Evolutionary conservation across 306 rosid species (phyloP), one percentile per base, ranked within the genome.

Genomic region (Dalbergia cultrata): DNA sequence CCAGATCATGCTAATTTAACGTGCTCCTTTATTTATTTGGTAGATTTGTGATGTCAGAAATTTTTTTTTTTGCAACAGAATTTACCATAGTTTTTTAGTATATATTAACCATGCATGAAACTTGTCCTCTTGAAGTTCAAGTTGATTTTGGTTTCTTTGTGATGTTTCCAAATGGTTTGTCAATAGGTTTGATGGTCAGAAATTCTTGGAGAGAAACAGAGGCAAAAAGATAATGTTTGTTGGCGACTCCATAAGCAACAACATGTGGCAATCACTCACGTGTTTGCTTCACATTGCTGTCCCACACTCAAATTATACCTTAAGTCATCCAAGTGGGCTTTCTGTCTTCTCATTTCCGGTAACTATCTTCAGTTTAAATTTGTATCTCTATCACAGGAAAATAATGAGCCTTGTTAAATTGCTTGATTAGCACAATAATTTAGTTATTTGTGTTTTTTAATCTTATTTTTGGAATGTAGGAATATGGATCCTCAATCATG

Each of bases 201-300:
- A 85, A 16, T 83, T 92, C 65, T 70, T 92, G 84, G 84, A 88
- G 85, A 88, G 73, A 75, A 33, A 80, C 77, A 80, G 54, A 72
- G 94, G 91, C 13, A 89, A 89, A 81, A 91, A 83, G 63, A 88
- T 91, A 26, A 61, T 89, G 92, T 79, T 91, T 53, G 97, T 91
- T 54, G 97, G 97, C 18, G 97, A 91, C 57, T 91, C 94, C 31
- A 57, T 89, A 11, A 89, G 94, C 70, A 83, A 86, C 77, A 91
- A 91, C 69, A 86, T 88, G 90, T 91, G 94, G 94, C 93, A 89
- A 60, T 91, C 97, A 77, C 84, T 89, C 7, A 74, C 86, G 3
- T 91, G 92, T 81, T 76, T 91, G 87, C 84, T 92, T 13, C 86
- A 89, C 76, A 53, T 19, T 44, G 68, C 94, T 4, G 83, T 84